A percentile compares a stretch with the other conserved stretches of the same genome.
These are phyloP conservation scores for Piper betle DNA, from an alignment of 164 flowering plant species.

Conservation along the genomic window DNA sequence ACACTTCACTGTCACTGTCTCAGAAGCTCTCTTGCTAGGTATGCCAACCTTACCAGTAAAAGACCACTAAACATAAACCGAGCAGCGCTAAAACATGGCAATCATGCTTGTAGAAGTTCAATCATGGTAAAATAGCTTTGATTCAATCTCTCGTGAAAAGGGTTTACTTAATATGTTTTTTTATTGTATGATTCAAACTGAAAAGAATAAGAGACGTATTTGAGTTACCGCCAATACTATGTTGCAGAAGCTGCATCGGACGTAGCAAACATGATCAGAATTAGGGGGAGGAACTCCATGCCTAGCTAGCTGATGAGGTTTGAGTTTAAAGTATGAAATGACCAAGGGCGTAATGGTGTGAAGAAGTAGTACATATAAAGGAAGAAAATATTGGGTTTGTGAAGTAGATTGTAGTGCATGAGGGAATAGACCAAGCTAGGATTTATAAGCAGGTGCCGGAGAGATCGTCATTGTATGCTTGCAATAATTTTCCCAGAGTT, in stretches of 20 bases:
- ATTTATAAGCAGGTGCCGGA: not conserved
- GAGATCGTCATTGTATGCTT: too few species aligned
- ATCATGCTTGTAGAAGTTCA: not conserved
- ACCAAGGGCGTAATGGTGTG: constrained; percentile 1
- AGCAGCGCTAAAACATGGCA: not conserved
- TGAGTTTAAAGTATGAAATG: constrained; percentile 7
- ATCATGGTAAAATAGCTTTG: not conserved
- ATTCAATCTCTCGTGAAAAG: not conserved
- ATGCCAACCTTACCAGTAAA: constrained; percentile 53
- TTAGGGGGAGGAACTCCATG: constrained; percentile 36
- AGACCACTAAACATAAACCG: too few species aligned
- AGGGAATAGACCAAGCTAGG: not conserved
- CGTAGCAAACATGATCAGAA: constrained; percentile 78
- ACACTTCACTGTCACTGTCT: constrained; percentile 89
- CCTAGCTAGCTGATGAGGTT: not conserved
- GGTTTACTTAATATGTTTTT: not conserved
- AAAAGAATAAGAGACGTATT: not conserved
- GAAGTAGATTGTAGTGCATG: not conserved
- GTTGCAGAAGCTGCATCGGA: constrained; percentile 90
- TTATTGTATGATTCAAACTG: not conserved
- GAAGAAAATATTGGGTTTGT: not conserved
- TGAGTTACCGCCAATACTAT: constrained; percentile 81
- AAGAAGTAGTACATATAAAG: not conserved
- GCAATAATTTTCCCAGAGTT: not conserved
- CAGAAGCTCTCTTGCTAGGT: constrained; percentile 66